A percentile compares a stretch with the other conserved stretches of the same genome.
phyloP scores from a whole-genome alignment of 2,329 filamentous ascomycete genomes.

The Ophiocordyceps robertsii region DNA sequence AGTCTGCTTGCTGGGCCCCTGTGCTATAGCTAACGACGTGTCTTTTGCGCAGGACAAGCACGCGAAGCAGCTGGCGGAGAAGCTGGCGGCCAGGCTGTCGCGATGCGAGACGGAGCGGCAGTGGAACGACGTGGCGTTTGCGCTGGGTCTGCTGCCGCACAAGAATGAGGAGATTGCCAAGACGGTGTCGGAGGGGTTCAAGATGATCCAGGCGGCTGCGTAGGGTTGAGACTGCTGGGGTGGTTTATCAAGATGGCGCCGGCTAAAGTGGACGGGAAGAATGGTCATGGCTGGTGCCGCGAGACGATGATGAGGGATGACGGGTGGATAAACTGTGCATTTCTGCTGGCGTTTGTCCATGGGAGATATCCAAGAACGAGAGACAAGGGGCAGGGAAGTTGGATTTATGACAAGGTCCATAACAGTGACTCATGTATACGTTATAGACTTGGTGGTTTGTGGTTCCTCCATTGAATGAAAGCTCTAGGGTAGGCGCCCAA shows the following conservation, averaged over 20 bases:
- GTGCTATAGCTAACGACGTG: background rate
- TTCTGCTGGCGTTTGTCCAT: background rate
- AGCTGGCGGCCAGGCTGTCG: conserved; percentile 72
- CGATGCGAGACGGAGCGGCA: conserved; percentile 87
- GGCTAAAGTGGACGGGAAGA: background rate
- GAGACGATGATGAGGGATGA: background rate
- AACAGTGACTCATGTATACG: no score
- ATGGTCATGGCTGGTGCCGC: no score
- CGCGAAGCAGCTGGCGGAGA: conserved; percentile 83
- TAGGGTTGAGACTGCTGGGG: conserved; percentile 14
- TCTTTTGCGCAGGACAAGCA: conserved; percentile 66
- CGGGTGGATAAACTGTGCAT: background rate
- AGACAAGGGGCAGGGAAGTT: no score
- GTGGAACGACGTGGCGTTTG: conserved; percentile 96
- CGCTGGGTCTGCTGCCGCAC: conserved; percentile 76
- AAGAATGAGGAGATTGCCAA: conserved; percentile 85
- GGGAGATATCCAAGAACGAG: background rate
- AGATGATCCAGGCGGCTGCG: conserved; percentile 50
- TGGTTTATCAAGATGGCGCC: background rate
- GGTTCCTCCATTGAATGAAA: no score
- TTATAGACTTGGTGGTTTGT: no score
- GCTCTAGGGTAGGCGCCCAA: no score
- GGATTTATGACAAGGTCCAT: no score
- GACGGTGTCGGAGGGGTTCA: conserved; percentile 62
- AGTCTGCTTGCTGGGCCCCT: background rate